Base-by-base conservation (phyloP, 495 filamentous ascomycete genomes). In the Tuber brumale region DNA sequence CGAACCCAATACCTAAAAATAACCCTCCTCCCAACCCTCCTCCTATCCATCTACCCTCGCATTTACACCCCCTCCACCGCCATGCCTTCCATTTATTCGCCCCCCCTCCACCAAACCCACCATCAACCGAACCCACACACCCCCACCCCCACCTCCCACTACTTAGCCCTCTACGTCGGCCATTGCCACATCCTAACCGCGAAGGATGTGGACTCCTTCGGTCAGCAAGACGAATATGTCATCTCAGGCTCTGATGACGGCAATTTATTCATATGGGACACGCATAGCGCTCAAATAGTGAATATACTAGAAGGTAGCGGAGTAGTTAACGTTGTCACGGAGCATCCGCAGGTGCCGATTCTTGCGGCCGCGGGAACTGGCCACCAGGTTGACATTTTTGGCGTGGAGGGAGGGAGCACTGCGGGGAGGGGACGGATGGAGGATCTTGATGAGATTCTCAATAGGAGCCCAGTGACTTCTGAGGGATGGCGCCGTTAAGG, bases 181-280 rank as follows among this genome's bases (percentile, higher is more conserved):
- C 51, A 61, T n/a, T 83, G 73, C 85, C 93, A 93, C 75, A 86
- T 91, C 72, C 88, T 89, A 77, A 93, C 91, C 0, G 89, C 92
- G 72, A 93, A 93, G 78, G 91, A 93, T 82, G 88, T 91, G 72
- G 92, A 92, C 74, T 93, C 88, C 83, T 92, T 89, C 74, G 91
- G 91, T 0, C 83, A 91, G 71, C 84, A 92, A 70, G 91, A 93
- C 79, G 90, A 93, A 78, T 93, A 92, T 76, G 90, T 93, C 7
- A 90, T 92, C 16, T 90, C 88, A 72, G 91, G 91, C 23, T 89
- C 88, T 77, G 91, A 93, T 76, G 88, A 87, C 45, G 91, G 91
- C 0, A 87, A 93, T 78, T 72, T 93, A 7, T 93, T 93, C 79
- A 92, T 93, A 57, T 93, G 87, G 87, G 90, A 93, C 73, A 87